Conservation (phyloP, 805 yeast species). For the Metschnikowia aberdeeniae region DNA sequence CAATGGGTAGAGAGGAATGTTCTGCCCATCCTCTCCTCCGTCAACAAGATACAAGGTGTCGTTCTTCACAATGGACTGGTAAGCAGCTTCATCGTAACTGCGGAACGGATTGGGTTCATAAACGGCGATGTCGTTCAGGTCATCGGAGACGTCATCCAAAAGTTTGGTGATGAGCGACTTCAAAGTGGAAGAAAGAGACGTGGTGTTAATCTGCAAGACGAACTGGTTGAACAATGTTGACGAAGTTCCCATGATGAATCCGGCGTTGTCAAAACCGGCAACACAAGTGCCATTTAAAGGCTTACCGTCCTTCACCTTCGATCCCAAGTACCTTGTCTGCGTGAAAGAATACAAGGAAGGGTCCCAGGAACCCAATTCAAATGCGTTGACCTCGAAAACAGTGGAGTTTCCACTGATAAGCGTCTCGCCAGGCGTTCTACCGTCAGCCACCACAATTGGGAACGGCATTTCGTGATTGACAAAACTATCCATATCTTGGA, state of each 20-base stretch:
- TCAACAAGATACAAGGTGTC: slow-evolving; percentile 36
- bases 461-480: slow-evolving; percentile 34
- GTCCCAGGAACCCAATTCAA: slow-evolving; percentile 81
- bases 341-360: slow-evolving; percentile 63
- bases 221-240: slow-evolving; percentile 37
- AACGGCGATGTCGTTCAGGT: slow-evolving; percentile 35
- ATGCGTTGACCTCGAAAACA: slow-evolving; percentile 37
- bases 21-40: slow-evolving; percentile 43
- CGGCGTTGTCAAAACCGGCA: slow-evolving; percentile 68
- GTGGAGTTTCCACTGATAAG: slow-evolving; percentile 35
- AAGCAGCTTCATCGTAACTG: slow-evolving; percentile 17
- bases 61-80: slow-evolving; percentile 22
- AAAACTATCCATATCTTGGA: slow-evolving; percentile 25
- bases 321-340: slow-evolving; percentile 66
- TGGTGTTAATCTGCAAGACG: slow-evolving; percentile 21
- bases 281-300: slow-evolving; percentile 50
- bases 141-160: slow-evolving; percentile 21
- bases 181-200: slow-evolving; percentile 21
- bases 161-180: slow-evolving; percentile 23
- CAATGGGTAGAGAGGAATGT: slow-evolving; percentile 39
- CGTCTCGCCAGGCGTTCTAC: slow-evolving; percentile 32
- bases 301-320: slow-evolving; percentile 56
- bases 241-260: slow-evolving; percentile 39
- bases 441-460: slow-evolving; percentile 37
- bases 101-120: slow-evolving; percentile 41